Evolutionary conservation across 192 early-diverging fungal genomes (phyloP).

Genomic region (Backusella liffmaniae): DNA sequence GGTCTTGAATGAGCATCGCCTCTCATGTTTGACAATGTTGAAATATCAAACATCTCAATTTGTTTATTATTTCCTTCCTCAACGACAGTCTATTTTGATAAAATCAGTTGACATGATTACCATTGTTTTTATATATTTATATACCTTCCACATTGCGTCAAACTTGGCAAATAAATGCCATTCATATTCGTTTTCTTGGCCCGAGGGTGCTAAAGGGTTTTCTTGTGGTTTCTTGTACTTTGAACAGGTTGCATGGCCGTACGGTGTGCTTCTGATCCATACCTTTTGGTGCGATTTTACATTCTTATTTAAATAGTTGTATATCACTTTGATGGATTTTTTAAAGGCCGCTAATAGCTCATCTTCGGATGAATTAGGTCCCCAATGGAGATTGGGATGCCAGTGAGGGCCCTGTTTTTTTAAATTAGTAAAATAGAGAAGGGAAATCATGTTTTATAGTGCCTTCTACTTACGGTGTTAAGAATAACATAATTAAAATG

Average conservation of each 20-base stretch:
- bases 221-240: constrained; percentile 22
- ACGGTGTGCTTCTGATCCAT: constrained; percentile 33
- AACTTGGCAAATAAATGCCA: constrained; percentile 36
- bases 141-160: constrained; percentile 27
- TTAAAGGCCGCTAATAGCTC: constrained; percentile 29
- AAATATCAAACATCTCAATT: constrained; percentile 23
- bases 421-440: neutral
- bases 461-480: constrained; percentile 26
- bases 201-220: constrained; percentile 22
- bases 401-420: constrained; percentile 32
- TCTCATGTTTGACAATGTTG: constrained; percentile 26
- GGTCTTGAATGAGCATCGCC: constrained; percentile 34
- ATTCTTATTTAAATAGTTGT: constrained; percentile 14
- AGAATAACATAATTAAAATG: constrained; percentile 33
- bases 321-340: constrained; percentile 14
- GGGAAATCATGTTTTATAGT: neutral
- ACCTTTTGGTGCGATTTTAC: constrained; percentile 29
- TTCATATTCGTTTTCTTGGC: constrained; percentile 29
- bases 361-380: constrained; percentile 12
- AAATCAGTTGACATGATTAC: neutral
- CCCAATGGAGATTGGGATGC: constrained; percentile 26
- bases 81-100: neutral
- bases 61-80: constrained; percentile 8
- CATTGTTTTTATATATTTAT: too few relatives aligned
- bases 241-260: constrained; percentile 37